These are phyloP conservation scores for Jaapia argillacea DNA, from an alignment of 768 basidiomycete genomes.

Conservation along the genomic window DNA sequence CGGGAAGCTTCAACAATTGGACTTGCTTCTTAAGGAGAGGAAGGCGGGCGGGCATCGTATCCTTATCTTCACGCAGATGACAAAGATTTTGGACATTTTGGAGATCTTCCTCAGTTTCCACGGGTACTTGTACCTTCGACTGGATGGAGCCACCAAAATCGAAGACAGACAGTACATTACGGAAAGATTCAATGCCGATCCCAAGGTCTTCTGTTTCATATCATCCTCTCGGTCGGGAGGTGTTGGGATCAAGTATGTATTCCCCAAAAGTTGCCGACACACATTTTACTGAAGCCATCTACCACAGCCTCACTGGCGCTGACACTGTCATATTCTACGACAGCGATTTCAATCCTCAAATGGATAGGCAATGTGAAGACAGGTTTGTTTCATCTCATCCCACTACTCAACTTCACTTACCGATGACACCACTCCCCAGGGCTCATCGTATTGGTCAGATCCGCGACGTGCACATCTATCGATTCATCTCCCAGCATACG, in stretches of 20 bases:
- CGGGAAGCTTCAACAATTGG: constrained; percentile 85
- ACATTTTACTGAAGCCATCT: constrained; percentile 3
- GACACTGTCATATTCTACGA: constrained; percentile 98
- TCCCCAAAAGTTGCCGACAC: background rate
- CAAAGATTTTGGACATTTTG: constrained; percentile 84
- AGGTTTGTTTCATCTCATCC: constrained; percentile 35
- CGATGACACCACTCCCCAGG: constrained; percentile 34
- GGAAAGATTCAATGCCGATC: constrained; percentile 78
- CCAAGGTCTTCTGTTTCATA: constrained; percentile 81
- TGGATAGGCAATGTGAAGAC: constrained; percentile 96
- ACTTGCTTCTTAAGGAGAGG: constrained; percentile 69
- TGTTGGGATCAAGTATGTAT: constrained; percentile 89
- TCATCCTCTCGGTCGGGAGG: constrained; percentile 71
- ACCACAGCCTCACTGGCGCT: constrained; percentile 64
- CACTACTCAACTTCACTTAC: background rate
- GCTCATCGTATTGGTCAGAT: constrained; percentile 99
- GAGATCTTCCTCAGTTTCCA: constrained; percentile 90
- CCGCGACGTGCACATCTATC: constrained; percentile 92
- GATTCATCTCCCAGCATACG: constrained; percentile 82
- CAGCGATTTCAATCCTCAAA: constrained; percentile 95
- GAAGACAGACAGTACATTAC: constrained; percentile 89
- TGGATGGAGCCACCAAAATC: constrained; percentile 93
- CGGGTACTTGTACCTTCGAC: constrained; percentile 86
- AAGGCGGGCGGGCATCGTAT: constrained; percentile 84
- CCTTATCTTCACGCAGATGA: constrained; percentile 98